Base-by-base conservation (phyloP, 768 basidiomycete species). In the Collybia sordida region DNA sequence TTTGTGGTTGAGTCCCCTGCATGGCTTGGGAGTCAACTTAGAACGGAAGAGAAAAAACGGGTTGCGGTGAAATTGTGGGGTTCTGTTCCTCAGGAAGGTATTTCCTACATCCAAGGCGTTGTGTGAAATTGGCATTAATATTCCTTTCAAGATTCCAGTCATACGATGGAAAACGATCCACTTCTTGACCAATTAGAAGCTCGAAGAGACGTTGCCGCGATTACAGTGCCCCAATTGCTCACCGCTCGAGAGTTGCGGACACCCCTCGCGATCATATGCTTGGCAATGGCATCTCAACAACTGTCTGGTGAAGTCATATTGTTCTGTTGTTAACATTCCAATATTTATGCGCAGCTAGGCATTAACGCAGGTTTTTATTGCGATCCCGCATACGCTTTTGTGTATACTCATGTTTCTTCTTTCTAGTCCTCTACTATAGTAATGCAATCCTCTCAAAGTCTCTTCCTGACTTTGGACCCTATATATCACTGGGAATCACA, bases 381-480 rank as follows among this genome's bases (percentile, higher is more conserved):
- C 27, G 41, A 17, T n/a, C n/a, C n/a, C n/a, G n/a, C n/a, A 35
- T 39, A 17, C 39, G 14, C 9, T 27, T 34, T 17, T 28, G 21
- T 44, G 12, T 17, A 42, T 31, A 46, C 50, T 50, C 2, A 49
- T n/a, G 40, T 27, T 15, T 11, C 1, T 19, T 19, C 23, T 24
- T 50, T 23, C 22, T 62, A 86, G 93, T 96, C 22, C 75, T 96
- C 47, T 96, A 93, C 65, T 96, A 95, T 69, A 91, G 88, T 68
- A 94, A 92, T 57, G 81, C 85, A 42, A 97, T 97, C 56, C 78
- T 97, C 21, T 81, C 85, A 21, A 87, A 81, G 51, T 78, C 91
- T 2, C 72, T 97, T 47, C 92, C 93, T 14, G 78, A 88, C 15
- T 65, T 85, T 19, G 93, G 89, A 0, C 82, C 90, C 17, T 87